Base-by-base conservation (phyloP, 441 rosid genomes). In the Hura crepitans region DNA sequence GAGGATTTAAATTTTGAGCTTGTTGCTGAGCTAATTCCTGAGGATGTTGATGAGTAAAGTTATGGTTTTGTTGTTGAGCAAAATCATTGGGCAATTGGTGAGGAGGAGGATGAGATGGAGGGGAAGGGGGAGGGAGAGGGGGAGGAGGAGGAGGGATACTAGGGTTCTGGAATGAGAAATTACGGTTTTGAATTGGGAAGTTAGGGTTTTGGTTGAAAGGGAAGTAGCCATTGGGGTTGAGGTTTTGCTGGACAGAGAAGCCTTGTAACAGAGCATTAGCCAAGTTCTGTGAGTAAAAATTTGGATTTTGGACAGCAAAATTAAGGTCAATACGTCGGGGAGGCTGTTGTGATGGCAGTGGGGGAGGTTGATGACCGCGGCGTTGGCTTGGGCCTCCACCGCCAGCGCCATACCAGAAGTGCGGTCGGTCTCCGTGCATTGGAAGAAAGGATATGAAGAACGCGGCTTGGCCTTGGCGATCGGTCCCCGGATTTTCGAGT, bases 341-440 rank as follows among this genome's bases (percentile, higher is more conserved):
- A 45, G 75, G 75, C 0, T 31, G 60, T 6, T 51, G 68, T 30
- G 25, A 47, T 42, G 70, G 62, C 35, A 65, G 68, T 1, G 27
- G 77, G 15, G 58, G 75, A 17, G 68, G 72, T 5, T 28, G 76
- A 17, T 67, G 68, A 49, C 78, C 62, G 28, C 74, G 73, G 45
- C 45, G 45, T 39, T 31, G 10, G 63, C 81, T 71, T 46, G 57
- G 74, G 69, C 74, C 67, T 3, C 73, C 23, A 14, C 42, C 63
- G 43, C 47, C 61, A 73, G 78, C 76, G 64, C 71, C 3, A 15
- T 69, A 81, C 35, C 81, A 79, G 79, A 31, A 67, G 72, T 73
- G 75, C 58, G 78, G 76, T 31, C 74, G 81, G 49, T 78, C 78
- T 30, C 87, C 84, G 75, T 78, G 74, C 96, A 86, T 90, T 62